Conservation (phyloP, 2,329 filamentous ascomycete species). For the Fusarium scirpi region DNA sequence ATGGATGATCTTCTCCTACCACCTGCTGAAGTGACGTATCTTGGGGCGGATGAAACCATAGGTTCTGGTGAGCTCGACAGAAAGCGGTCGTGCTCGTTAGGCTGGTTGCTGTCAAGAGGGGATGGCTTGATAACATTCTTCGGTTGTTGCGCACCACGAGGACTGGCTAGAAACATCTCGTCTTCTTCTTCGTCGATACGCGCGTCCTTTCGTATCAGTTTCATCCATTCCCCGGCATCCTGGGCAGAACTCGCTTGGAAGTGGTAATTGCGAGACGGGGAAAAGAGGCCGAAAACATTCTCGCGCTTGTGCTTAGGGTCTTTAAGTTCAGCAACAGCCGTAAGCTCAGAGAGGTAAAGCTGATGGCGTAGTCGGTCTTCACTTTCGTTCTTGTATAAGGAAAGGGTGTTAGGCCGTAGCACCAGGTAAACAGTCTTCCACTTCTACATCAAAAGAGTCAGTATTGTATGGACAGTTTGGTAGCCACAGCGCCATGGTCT, state of each 20-base stretch:
- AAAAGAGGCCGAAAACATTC: conserved; percentile 93
- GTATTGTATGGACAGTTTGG: conserved; percentile 17
- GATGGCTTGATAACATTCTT: conserved; percentile 42
- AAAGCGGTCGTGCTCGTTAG: conserved; percentile 56
- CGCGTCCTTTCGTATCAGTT: conserved; percentile 81
- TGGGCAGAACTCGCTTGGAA: conserved; percentile 79
- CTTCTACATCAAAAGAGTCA: conserved; percentile 63
- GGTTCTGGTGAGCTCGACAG: conserved; percentile 73
- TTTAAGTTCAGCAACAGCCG: conserved; percentile 87
- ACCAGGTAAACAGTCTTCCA: conserved; percentile 95
- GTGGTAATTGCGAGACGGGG: conserved; percentile 90
- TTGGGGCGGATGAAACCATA: conserved; percentile 51
- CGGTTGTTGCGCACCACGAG: conserved; percentile 64
- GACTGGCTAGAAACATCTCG: conserved; percentile 80
- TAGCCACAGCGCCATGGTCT: background rate
- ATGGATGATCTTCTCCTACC: conserved; percentile 70
- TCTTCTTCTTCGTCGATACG: conserved; percentile 90
- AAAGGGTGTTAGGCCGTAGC: conserved; percentile 88
- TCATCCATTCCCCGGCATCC: conserved; percentile 89
- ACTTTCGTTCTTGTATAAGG: conserved; percentile 91
- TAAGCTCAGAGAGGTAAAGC: conserved; percentile 88
- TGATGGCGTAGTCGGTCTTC: conserved; percentile 92
- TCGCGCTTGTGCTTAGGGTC: conserved; percentile 89
- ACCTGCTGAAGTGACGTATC: conserved; percentile 48
- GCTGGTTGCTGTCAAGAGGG: conserved; percentile 39